A percentile compares a stretch with the other conserved stretches of the same genome.
Conservation (phyloP, 2,329 filamentous ascomycete genomes). For the Fusarium odoratissimum region DNA sequence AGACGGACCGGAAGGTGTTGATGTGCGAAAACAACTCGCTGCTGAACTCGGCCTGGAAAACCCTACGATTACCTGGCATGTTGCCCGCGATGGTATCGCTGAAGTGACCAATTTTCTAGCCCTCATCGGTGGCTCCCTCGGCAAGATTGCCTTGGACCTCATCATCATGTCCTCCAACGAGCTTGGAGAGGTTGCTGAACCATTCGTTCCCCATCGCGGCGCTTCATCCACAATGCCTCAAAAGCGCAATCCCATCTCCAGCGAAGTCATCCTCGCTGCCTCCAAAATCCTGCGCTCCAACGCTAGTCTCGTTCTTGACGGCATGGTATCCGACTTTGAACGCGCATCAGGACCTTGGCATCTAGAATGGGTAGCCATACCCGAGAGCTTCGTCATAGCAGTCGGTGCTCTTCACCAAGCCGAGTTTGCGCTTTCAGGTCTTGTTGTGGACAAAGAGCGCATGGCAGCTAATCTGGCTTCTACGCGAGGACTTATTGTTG, state of each 20-base stretch:
- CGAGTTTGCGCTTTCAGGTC: conserved; percentile 62
- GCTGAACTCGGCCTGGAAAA: conserved; percentile 59
- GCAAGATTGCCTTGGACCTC: conserved; percentile 66
- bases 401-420: conserved; percentile 65
- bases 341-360: conserved; percentile 69
- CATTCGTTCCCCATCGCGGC: conserved; percentile 65
- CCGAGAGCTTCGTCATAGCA: conserved; percentile 64
- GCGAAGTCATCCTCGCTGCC: conserved; percentile 65
- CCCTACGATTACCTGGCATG: conserved; percentile 68
- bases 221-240: conserved; percentile 69
- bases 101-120: conserved; percentile 66
- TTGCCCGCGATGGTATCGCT: conserved; percentile 64
- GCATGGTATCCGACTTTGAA: conserved; percentile 69
- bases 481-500: conserved; percentile 65
- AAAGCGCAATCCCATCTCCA: conserved; percentile 69
- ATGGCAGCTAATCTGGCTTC: conserved; percentile 64
- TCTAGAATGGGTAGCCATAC: conserved; percentile 67
- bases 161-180: conserved; percentile 70
- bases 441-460: conserved; percentile 61
- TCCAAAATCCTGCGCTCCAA: conserved; percentile 65
- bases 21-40: conserved; percentile 62
- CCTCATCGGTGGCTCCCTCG: conserved; percentile 63
- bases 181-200: conserved; percentile 61
- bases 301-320: conserved; percentile 63
- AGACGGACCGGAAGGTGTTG: conserved; percentile 57